These are phyloP conservation scores for Senecio squalidus DNA, from an alignment of 140 eudicot genomes.

Conservation along the genomic window DNA sequence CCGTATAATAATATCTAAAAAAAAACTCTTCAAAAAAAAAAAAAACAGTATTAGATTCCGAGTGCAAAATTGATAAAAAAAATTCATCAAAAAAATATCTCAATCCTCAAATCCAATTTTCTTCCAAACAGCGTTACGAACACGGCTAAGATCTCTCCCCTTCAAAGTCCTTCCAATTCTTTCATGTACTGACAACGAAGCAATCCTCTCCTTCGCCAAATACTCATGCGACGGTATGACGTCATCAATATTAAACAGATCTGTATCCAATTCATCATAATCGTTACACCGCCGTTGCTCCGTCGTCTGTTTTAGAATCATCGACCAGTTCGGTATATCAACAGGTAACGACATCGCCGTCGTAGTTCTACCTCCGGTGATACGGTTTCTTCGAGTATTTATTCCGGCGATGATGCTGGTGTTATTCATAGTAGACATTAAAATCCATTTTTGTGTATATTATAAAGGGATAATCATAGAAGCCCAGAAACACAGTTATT, in stretches of 20 bases:
- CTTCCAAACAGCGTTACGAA: slow-evolving; percentile 41
- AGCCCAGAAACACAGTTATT: no score
- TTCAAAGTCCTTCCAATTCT: slow-evolving; percentile 43
- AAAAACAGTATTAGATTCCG: slow-evolving; percentile 7
- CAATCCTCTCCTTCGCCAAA: slow-evolving; percentile 30
- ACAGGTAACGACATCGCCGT: slow-evolving; percentile 37
- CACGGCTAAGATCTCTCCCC: slow-evolving; percentile 45
- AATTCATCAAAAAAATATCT: neutral
- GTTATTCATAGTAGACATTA: no score
- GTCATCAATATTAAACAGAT: slow-evolving; percentile 12
- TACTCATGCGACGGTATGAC: slow-evolving; percentile 41
- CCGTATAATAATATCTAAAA: slow-evolving; percentile 14
- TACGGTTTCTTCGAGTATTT: slow-evolving; percentile 17
- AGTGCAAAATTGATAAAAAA: slow-evolving; percentile 21
- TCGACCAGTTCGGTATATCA: slow-evolving; percentile 40
- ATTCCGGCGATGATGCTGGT: no score
- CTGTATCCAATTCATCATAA: slow-evolving; percentile 14
- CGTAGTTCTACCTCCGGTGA: slow-evolving; percentile 10
- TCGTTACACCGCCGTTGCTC: slow-evolving; percentile 7
- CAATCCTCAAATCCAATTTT: slow-evolving; percentile 39
- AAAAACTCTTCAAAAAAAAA: neutral
- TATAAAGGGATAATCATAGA: no score
- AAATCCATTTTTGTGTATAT: no score
- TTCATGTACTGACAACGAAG: slow-evolving; percentile 41
- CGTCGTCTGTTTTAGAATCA: slow-evolving; percentile 21